phyloP scores from a whole-genome alignment of 177 flowering plant genomes.

The Vitis hybrid region DNA sequence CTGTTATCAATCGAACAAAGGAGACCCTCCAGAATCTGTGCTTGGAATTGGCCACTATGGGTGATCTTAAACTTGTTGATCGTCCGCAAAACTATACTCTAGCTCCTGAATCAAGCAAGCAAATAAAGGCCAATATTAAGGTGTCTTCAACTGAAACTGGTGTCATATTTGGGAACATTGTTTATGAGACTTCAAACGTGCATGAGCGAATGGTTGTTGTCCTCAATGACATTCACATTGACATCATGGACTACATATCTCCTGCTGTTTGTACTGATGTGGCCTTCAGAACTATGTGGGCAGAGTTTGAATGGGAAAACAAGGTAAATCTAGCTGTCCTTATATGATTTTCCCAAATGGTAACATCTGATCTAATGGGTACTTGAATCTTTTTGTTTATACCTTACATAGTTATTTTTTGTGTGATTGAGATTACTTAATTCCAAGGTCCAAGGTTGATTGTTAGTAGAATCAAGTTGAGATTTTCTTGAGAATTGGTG shows the following conservation, averaged over 20 bases:
- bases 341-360: too few species aligned
- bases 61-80: conserved; percentile 91
- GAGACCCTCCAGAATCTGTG: conserved; percentile 90
- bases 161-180: conserved; percentile 91
- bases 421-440: too few species aligned
- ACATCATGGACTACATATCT: conserved; percentile 94
- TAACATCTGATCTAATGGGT: too few species aligned
- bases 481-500: too few species aligned
- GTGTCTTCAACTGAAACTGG: conserved; percentile 99
- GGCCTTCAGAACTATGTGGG: conserved; percentile 80
- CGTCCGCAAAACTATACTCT: conserved; percentile 93
- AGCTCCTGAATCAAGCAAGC: conserved; percentile 93
- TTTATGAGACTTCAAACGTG: conserved; percentile 86
- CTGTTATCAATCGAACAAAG: conserved; percentile 83
- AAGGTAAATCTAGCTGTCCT: conserved; percentile 6
- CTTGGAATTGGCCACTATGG: conserved; percentile 94
- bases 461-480: too few species aligned
- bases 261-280: conserved; percentile 88
- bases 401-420: too few species aligned
- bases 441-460: too few species aligned
- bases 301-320: conserved; percentile 41
- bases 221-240: conserved; percentile 93
- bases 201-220: conserved; percentile 82
- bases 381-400: too few species aligned
- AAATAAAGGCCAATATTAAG: conserved; percentile 86